Evolutionary conservation across 345 rosid genomes (phyloP).

Genomic region (Eucalyptus victrix): DNA sequence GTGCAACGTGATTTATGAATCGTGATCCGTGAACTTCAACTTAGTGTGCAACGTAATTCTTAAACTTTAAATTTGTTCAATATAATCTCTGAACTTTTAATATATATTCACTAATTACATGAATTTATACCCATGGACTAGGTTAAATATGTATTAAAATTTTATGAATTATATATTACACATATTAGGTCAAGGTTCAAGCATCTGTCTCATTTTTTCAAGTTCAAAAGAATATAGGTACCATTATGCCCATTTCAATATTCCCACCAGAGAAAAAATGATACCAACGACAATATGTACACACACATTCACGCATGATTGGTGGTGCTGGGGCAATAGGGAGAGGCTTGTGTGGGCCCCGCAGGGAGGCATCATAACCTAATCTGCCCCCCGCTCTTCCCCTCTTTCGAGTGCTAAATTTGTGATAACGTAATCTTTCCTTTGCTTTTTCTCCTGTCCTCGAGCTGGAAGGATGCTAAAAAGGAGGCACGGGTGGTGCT

Average conservation of each 20-base stretch:
- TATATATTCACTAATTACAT: too few relatives aligned
- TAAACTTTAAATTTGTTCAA: too few relatives aligned
- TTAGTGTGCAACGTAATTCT: rapidly evolving
- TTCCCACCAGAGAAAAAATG: too few relatives aligned
- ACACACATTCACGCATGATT: not conserved
- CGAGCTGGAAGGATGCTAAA: not conserved
- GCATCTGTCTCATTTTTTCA: too few relatives aligned
- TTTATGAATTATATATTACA: too few relatives aligned
- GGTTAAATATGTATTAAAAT: not conserved
- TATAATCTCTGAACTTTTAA: rapidly evolving
- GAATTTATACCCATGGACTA: too few relatives aligned
- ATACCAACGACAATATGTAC: not conserved
- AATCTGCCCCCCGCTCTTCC: not conserved
- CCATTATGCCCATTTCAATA: not conserved
- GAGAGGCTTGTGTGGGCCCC: not conserved
- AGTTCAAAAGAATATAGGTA: not conserved
- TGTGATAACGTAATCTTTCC: not conserved
- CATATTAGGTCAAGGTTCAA: too few relatives aligned
- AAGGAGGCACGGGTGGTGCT: not conserved
- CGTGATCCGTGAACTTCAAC: rapidly evolving
- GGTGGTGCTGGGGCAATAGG: not conserved
- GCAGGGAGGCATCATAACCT: not conserved
- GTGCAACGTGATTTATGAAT: too few relatives aligned
- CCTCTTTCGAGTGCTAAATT: not conserved
- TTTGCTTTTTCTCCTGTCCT: not conserved